phyloP scores from a whole-genome alignment of 1,284 basidiomycete genomes.

The Limonomyces culmigenus region DNA sequence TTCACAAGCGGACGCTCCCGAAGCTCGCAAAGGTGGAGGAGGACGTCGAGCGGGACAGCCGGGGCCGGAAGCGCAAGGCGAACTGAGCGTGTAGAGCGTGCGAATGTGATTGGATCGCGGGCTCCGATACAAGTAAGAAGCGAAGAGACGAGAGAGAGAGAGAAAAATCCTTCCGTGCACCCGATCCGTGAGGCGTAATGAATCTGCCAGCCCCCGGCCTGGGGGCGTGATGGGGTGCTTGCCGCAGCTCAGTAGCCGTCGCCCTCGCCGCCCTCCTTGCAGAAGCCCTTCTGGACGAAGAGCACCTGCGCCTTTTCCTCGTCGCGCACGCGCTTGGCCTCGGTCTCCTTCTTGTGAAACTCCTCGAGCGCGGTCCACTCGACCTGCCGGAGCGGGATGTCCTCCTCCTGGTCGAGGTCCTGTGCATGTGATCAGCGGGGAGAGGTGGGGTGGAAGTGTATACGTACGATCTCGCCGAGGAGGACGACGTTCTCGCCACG shows the following conservation, averaged over 20 bases:
- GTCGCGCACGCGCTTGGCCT: constrained; percentile 50
- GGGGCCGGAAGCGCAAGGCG: too few species aligned
- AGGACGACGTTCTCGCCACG: constrained; percentile 98
- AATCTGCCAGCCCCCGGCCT: constrained; percentile 21
- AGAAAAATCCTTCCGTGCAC: too few species aligned
- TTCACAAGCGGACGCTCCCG: too few species aligned
- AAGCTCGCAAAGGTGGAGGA: too few species aligned
- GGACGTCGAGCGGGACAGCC: too few species aligned
- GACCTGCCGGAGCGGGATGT: constrained; percentile 63
- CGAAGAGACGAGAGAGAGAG: constrained; percentile 51
- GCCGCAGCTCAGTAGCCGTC: constrained; percentile 53
- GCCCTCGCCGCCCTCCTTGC: constrained; percentile 81
- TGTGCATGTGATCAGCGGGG: constrained; percentile 16
- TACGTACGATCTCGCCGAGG: constrained; percentile 87
- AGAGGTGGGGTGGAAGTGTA: constrained; percentile 4
- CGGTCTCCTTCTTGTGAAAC: constrained; percentile 57
- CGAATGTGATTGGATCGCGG: constrained; percentile 24
- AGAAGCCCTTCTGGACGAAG: constrained; percentile 67
- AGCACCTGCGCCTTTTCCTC: constrained; percentile 61
- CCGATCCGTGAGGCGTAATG: constrained; percentile 17
- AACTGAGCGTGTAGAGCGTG: constrained; percentile 27
- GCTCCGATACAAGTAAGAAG: constrained; percentile 31
- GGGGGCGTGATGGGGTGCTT: constrained; percentile 6
- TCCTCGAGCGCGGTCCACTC: constrained; percentile 54
- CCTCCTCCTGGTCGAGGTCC: constrained; percentile 90